Evolutionary conservation across 176 grass and related monocot genomes (phyloP), one percentile per base, ranked within the genome.

Genomic region (Tillandsia leiboldiana): DNA sequence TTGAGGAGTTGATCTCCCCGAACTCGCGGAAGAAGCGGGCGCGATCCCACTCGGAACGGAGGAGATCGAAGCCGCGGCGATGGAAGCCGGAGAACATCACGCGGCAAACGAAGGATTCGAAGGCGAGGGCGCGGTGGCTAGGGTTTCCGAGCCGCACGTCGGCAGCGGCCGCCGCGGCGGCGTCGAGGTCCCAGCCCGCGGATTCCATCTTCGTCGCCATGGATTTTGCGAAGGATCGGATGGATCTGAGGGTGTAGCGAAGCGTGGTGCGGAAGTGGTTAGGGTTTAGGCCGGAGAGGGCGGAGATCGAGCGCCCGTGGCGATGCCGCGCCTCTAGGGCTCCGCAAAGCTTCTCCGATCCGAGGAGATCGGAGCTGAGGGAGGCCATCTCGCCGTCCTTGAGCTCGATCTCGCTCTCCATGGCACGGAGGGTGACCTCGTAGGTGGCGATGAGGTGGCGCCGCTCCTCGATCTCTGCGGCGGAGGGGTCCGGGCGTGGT

Each of bases 81-180:
- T 73, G 71, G 71, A 73, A 73, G 9, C 58, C 56, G 23, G 53
- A 49, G 71, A 73, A 73, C 71, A 73, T 73, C 10, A 22, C 49
- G 14, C 47, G 33, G 33, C 71, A 73, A 4, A 73, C 71, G 50
- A 23, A 73, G 53, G 71, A 73, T 42, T 73, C 28, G n/a, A 73
- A 73, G 11, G 47, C 56, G 20, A 22, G 50, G 6, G 26, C 22
- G 11, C 53, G 14, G 10, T 73, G 53, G 5, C 11, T 10, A 14
- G 23, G 59, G n/a, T 58, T 73, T 12, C 15, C 33, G 50, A 1
- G 50, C 7, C 51, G 23, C 2, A 71, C 51, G 14, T 71, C 69
- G 20, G 71, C 28, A 49, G 48, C 18, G 29, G 62, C 58, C 8
- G 56, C 71, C 49, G 71, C 71, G 8, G 71, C 33, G 6, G 71